Evolutionary conservation across 805 yeast genomes (phyloP), one percentile per base, ranked within the genome.

Genomic region (Kuraishia borneana): DNA sequence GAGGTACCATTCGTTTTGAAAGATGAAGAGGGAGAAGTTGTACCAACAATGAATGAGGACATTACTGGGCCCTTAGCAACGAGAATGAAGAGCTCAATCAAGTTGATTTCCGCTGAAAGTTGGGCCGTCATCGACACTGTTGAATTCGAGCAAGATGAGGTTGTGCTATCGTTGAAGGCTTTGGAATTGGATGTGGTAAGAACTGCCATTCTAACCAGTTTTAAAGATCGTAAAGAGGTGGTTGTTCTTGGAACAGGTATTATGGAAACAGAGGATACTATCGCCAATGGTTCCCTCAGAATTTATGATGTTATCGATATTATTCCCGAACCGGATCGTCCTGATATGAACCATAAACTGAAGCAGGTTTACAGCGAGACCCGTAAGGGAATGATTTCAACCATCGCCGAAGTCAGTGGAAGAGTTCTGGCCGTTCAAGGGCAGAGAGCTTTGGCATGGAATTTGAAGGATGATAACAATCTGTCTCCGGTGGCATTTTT

Each of bases 401-500:
- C 83, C 2, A 65, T 85, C 1, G 73, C 81, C 48, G 92, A 79
- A 34, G 67, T 88, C 8, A 75, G 88, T 55, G 96, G 96, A 3
- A 63, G 94, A 40, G 73, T 89, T 38, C 65, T 87, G 28, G 76
- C 78, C 3, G 73, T 87, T 3, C 97, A 89, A 54, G 96, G 96
- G 4, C 95, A 83, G 54, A 82, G 81, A 45, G 53, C 73, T 21
- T 37, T 89, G 43, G 77, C 88, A 2, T 67, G 96, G 47, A 89
- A 83, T 50, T 64, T 87, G 32, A 88, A 83, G 47, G 94, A 83
- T 46, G 92, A 83, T 52, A 82, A 83, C 36, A 70, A 76, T 27
- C 84, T 85, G 3, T 85, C 82, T 21, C 96, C 97, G 0, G 96
- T 92, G 4, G 97, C 97, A 1, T 92, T 92, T 47, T 64, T 79